Percentiles rank a stretch among this genome's conserved stretches.
Evolutionary conservation across 768 basidiomycete species (phyloP).

Genomic region (Coprinopsis cinerea): DNA sequence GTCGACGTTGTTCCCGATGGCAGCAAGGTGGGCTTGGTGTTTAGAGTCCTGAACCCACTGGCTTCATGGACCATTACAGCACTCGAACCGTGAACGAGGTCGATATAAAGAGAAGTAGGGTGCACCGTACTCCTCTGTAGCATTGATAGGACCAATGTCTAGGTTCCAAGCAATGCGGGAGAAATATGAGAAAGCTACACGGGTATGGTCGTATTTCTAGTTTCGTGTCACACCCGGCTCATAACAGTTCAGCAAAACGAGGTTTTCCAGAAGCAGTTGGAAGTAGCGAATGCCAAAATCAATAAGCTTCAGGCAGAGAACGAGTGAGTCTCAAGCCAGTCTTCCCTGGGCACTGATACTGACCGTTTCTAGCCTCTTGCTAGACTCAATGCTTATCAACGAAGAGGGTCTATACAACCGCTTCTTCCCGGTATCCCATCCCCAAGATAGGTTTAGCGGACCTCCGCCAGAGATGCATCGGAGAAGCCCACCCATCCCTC

Average conservation of each 20-base stretch:
- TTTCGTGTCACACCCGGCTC: background rate
- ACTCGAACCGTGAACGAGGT: slow-evolving; percentile 2
- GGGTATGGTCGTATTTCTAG: slow-evolving; percentile 27
- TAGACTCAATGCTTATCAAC: slow-evolving; percentile 29
- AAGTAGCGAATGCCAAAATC: slow-evolving; percentile 32
- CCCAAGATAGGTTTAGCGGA: slow-evolving; percentile 6
- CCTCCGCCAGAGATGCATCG: slow-evolving; percentile 4
- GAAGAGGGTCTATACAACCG: slow-evolving; percentile 20
- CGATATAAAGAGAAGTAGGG: slow-evolving; percentile 28
- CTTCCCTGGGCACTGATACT: background rate
- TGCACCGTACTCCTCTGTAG: background rate
- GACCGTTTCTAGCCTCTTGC: slow-evolving; percentile 25
- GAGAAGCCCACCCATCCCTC: background rate
- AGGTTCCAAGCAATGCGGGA: slow-evolving; percentile 43
- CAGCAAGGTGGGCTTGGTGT: background rate
- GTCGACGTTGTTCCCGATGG: background rate
- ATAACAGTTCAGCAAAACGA: slow-evolving; percentile 29
- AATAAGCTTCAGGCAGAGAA: slow-evolving; percentile 45
- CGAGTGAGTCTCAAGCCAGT: slow-evolving; percentile 29
- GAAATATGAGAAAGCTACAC: slow-evolving; percentile 37
- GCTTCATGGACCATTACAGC: background rate
- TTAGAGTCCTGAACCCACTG: background rate
- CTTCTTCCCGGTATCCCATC: slow-evolving; percentile 15
- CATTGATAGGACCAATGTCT: slow-evolving; percentile 1
- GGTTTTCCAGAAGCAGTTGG: slow-evolving; percentile 31